These are phyloP conservation scores for Trichosanthes truncata DNA, from an alignment of 306 rosid species.

Conservation along the genomic window DNA sequence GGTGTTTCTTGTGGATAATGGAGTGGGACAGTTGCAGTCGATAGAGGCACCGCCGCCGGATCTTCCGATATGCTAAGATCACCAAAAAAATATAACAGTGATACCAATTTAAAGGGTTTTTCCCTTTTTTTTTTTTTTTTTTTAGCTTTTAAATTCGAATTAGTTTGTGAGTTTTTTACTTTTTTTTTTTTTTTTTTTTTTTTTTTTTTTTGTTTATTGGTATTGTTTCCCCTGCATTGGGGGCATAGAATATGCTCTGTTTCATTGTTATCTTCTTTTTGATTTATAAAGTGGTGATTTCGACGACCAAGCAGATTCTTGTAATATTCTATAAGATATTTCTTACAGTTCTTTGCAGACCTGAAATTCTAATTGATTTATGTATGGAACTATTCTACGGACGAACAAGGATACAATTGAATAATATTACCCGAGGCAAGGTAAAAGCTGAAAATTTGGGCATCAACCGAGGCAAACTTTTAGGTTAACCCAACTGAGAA, in stretches of 20 bases:
- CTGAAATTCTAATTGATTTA: neutral
- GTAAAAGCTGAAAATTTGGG: neutral
- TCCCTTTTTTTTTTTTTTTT: neutral
- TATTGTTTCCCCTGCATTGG: neutral
- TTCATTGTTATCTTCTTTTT: neutral
- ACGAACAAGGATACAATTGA: neutral
- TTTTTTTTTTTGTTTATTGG: neutral
- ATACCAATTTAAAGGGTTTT: neutral
- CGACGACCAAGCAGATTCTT: neutral
- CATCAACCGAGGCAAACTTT: neutral
- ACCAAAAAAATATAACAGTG: neutral
- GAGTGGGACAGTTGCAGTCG: slow-evolving; percentile 56
- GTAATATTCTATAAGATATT: neutral
- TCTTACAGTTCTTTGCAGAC: neutral
- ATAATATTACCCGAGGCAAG: neutral
- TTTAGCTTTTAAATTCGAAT: neutral
- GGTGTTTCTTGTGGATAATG: slow-evolving; percentile 72
- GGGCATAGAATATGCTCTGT: slow-evolving; percentile 3
- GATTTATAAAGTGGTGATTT: neutral
- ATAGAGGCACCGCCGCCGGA: slow-evolving; percentile 67
- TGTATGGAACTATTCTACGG: neutral
- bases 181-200: neutral
- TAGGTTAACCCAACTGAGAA: neutral
- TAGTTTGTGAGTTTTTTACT: neutral
- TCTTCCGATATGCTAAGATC: slow-evolving; percentile 54